Evolutionary conservation across 2,329 filamentous ascomycete species (phyloP).

Genomic region (Pseudodiploospora longispora): DNA sequence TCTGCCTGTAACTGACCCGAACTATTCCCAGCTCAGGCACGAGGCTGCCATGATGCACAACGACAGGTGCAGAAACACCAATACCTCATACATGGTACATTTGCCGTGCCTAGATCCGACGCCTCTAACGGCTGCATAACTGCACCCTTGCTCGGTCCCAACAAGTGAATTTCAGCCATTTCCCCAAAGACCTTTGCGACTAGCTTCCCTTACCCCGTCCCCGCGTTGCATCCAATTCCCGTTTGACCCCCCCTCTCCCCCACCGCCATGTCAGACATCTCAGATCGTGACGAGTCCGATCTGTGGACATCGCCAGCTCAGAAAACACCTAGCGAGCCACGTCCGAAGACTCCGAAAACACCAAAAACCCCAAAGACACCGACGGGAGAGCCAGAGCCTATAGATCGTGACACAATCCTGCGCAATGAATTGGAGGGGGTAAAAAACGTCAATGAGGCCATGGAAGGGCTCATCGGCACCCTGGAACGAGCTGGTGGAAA

Average conservation of each 20-base stretch:
- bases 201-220: too few relatives aligned
- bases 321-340: conserved; percentile 20
- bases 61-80: neutral
- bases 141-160: neutral
- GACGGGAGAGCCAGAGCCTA: conserved; percentile 33
- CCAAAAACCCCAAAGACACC: conserved; percentile 40
- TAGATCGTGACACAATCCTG: conserved; percentile 64
- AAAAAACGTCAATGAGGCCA: conserved; percentile 76
- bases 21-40: too few relatives aligned
- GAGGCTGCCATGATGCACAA: too few relatives aligned
- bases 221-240: too few relatives aligned
- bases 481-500: conserved; percentile 66
- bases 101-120: neutral
- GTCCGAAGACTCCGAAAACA: conserved; percentile 34
- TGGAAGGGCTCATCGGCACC: conserved; percentile 69
- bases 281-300: conserved; percentile 40
- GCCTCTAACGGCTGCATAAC: conserved; percentile 2
- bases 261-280: conserved; percentile 35
- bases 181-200: too few relatives aligned
- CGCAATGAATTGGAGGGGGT: conserved; percentile 75
- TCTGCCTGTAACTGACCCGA: too few relatives aligned
- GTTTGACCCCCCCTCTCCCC: too few relatives aligned
- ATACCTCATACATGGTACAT: neutral
- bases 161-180: too few relatives aligned
- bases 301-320: conserved; percentile 38